Percentiles rank a stretch among this genome's conserved stretches.
These are phyloP conservation scores for Rhodotorula sphaerocarpa DNA, from an alignment of 768 basidiomycete genomes.

Conservation along the genomic window DNA sequence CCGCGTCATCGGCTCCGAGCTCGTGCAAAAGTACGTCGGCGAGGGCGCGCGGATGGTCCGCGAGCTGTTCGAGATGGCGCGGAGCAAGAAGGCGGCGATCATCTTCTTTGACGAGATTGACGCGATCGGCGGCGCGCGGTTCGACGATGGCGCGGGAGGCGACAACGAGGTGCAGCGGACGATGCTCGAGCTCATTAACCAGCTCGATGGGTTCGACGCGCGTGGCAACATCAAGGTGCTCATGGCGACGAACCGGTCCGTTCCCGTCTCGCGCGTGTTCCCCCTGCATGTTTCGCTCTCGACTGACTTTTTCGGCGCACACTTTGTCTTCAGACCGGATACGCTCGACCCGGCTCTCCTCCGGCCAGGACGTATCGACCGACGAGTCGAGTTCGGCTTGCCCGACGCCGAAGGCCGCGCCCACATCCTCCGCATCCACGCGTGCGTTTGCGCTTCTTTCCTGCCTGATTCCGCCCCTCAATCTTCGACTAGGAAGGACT, in stretches of 20 bases:
- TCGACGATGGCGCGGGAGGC: slow-evolving; percentile 96
- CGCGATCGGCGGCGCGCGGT: slow-evolving; percentile 93
- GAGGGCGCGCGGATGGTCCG: slow-evolving; percentile 99
- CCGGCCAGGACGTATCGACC: slow-evolving; percentile 89
- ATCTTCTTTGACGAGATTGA: slow-evolving; percentile 99
- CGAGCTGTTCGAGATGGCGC: slow-evolving; percentile 97
- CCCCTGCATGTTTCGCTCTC: background rate
- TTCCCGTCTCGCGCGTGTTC: background rate
- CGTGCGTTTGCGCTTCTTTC: slow-evolving; percentile 41
- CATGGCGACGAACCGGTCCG: slow-evolving; percentile 93
- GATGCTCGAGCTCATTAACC: slow-evolving; percentile 98
- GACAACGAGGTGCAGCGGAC: slow-evolving; percentile 99
- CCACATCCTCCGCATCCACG: slow-evolving; percentile 93
- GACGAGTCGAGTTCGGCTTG: slow-evolving; percentile 90
- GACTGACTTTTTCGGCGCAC: too few species aligned
- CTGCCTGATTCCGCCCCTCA: slow-evolving; percentile 21
- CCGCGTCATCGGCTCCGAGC: slow-evolving; percentile 95
- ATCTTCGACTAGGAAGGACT: too few species aligned
- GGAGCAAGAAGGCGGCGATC: slow-evolving; percentile 97
- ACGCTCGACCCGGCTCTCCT: slow-evolving; percentile 94
- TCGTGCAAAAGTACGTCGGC: slow-evolving; percentile 99
- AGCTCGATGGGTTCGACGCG: slow-evolving; percentile 91
- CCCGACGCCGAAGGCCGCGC: slow-evolving; percentile 94
- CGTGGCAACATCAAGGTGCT: slow-evolving; percentile 99
- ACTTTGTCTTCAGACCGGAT: slow-evolving; percentile 60